Base-by-base conservation (phyloP, 805 yeast species). In the Martiniozyma abietophila region DNA sequence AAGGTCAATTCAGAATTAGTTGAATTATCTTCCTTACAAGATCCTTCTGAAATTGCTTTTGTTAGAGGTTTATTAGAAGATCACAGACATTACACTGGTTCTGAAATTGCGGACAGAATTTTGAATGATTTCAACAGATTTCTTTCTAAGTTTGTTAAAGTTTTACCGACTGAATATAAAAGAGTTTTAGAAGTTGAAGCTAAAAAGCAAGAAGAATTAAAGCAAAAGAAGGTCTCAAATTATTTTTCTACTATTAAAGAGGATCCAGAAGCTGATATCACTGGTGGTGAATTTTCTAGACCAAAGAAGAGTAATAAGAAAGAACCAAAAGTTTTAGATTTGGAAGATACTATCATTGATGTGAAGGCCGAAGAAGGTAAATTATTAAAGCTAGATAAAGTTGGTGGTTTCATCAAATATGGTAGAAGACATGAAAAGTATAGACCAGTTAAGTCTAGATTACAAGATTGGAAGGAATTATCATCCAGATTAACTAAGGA, bases 371-470 rank as follows among this genome's bases (percentile, higher is more conserved):
- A 79, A 51, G 71, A 69, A 56, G 73, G 77, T 54, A 76, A 80
- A 35, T 65, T 68, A 27, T 67, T 68, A 43, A 74, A 71, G 51
- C 62, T 86, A 32, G 95, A 85, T 59, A 86, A 81, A 62, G 67
- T 77, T 39, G 76, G 77, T 56, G 97, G 97, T 11, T 89, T 89
- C 68, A 81, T 86, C 80, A 83, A 85, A 66, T 92, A 92, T 69
- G 79, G 76, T 63, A 77, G 94, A 53, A 78, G 94, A 47, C 69
- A 81, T 53, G 96, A 88, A 59, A 76, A 74, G 50, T 86, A 89
- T 69, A 74, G 97, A 59, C 65, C 74, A 26, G 75, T 92, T 18
- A 70, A 74, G 53, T 59, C 73, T 18, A 76, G 98, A 61, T 68
- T 85, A 36, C 70, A 71, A 50, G 96, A 92, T 61, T 92, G 97